Conservation (phyloP, 2,329 filamentous ascomycete genomes). For the Hysterium pulicare region DNA sequence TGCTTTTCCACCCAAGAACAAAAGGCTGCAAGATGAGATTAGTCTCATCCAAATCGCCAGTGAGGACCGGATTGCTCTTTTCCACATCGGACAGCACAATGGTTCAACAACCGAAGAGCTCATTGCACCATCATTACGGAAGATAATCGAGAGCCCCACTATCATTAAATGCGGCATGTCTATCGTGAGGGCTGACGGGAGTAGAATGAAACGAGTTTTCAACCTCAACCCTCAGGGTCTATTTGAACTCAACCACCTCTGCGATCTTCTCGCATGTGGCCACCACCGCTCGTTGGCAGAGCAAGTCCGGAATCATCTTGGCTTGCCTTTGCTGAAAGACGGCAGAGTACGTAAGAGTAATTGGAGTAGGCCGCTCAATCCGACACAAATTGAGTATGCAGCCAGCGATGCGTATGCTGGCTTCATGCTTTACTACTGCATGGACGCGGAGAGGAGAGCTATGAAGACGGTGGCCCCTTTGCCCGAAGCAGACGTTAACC, state of each 20-base stretch:
- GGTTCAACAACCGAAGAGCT: constrained; percentile 50
- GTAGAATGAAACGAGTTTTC: constrained; percentile 65
- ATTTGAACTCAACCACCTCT: constrained; percentile 79
- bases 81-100: constrained; percentile 66
- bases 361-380: constrained; percentile 64
- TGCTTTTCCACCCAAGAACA: constrained; percentile 41
- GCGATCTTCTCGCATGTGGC: constrained; percentile 71
- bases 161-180: constrained; percentile 75
- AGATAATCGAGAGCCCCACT: constrained; percentile 66
- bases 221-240: constrained; percentile 62
- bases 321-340: constrained; percentile 77
- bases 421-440: constrained; percentile 67
- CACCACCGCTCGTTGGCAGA: constrained; percentile 57
- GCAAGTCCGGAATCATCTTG: constrained; percentile 68
- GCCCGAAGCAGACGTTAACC: constrained; percentile 45
- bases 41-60: constrained; percentile 82
- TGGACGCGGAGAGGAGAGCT: constrained; percentile 64
- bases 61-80: constrained; percentile 71
- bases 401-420: constrained; percentile 85
- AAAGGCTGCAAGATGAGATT: constrained; percentile 63
- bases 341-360: constrained; percentile 69
- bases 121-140: constrained; percentile 66
- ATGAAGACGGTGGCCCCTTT: constrained; percentile 67
- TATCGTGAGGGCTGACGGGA: constrained; percentile 61
- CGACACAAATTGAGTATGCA: constrained; percentile 68